These are phyloP conservation scores for Aureobasidium sp. DNA, from an alignment of 2,329 filamentous ascomycete genomes.

Conservation along the genomic window DNA sequence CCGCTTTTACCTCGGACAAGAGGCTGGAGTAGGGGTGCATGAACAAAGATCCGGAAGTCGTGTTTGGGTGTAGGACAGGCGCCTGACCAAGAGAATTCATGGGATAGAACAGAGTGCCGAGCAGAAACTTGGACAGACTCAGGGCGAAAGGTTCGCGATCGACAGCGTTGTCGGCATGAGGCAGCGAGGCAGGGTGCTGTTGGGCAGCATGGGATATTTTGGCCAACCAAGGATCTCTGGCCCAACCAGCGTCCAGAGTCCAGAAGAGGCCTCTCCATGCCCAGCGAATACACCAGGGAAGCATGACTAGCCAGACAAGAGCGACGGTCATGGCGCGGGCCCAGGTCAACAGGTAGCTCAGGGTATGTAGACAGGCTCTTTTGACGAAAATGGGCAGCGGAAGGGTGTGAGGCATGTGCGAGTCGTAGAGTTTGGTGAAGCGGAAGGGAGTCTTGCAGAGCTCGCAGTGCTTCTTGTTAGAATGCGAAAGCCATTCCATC, in stretches of 20 bases:
- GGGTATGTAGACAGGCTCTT: conserved; percentile 66
- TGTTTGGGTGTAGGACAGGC: neutral
- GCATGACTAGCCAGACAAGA: conserved; percentile 79
- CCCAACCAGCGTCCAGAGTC: conserved; percentile 74
- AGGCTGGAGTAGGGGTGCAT: conserved; percentile 15
- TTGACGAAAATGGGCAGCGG: conserved; percentile 74
- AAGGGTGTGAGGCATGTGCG: conserved; percentile 80
- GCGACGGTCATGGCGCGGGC: conserved; percentile 69
- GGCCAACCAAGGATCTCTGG: conserved; percentile 33
- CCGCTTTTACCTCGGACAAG: conserved; percentile 52
- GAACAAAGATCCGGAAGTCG: neutral
- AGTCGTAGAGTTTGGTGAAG: conserved; percentile 95
- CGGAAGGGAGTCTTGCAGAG: conserved; percentile 97
- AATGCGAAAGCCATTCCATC: conserved; percentile 98
- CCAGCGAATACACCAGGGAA: conserved; percentile 85
- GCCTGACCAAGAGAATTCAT: neutral
- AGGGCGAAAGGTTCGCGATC: conserved; percentile 4
- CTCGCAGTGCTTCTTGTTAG: conserved; percentile 99
- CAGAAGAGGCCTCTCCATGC: conserved; percentile 94
- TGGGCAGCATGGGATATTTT: conserved; percentile 17
- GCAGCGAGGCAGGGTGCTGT: neutral
- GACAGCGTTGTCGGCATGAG: neutral
- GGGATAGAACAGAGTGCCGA: conserved; percentile 7
- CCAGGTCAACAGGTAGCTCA: conserved; percentile 69
- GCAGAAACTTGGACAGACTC: conserved; percentile 5